Evolutionary conservation across 306 rosid genomes (phyloP).

Genomic region (Medicago truncatula): DNA sequence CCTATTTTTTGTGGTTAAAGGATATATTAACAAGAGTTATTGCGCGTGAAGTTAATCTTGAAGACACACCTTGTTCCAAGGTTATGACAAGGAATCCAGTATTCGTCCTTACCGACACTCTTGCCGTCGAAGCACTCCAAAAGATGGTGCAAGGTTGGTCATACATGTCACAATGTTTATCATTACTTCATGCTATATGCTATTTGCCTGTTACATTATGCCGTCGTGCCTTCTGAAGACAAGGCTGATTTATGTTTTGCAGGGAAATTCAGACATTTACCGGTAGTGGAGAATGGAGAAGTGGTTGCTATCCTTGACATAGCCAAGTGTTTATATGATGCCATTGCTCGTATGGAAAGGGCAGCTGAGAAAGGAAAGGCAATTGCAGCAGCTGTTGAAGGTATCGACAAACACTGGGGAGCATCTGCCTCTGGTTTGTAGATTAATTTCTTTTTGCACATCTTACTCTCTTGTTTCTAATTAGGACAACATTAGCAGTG

Average conservation of each 20-base stretch:
- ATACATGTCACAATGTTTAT: neutral
- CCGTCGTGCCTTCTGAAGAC: constrained; percentile 31
- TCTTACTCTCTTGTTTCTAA: constrained; percentile 13
- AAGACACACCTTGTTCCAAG: constrained; percentile 84
- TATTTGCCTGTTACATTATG: neutral
- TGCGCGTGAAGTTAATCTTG: constrained; percentile 74
- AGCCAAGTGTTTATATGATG: constrained; percentile 95
- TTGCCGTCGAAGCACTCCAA: constrained; percentile 99
- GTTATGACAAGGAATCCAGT: constrained; percentile 94
- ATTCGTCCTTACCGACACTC: constrained; percentile 92
- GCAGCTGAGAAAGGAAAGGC: constrained; percentile 99
- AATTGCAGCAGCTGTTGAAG: constrained; percentile 98
- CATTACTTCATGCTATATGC: constrained; percentile 1
- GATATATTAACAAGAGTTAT: constrained; percentile 90
- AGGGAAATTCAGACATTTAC: constrained; percentile 97
- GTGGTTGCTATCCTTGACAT: constrained; percentile 96
- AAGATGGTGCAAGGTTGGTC: constrained; percentile 98
- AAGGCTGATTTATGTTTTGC: constrained; percentile 43
- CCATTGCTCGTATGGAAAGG: constrained; percentile 97
- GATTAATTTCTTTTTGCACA: constrained; percentile 31
- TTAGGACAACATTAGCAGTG: constrained; percentile 20
- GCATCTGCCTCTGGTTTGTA: constrained; percentile 74
- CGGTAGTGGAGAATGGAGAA: constrained; percentile 98
- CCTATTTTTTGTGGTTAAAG: constrained; percentile 53
- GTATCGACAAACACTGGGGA: constrained; percentile 94